Evolutionary conservation across 2,329 filamentous ascomycete genomes (phyloP), one percentile per base, ranked within the genome.

Genomic region (Diplodia mutila): DNA sequence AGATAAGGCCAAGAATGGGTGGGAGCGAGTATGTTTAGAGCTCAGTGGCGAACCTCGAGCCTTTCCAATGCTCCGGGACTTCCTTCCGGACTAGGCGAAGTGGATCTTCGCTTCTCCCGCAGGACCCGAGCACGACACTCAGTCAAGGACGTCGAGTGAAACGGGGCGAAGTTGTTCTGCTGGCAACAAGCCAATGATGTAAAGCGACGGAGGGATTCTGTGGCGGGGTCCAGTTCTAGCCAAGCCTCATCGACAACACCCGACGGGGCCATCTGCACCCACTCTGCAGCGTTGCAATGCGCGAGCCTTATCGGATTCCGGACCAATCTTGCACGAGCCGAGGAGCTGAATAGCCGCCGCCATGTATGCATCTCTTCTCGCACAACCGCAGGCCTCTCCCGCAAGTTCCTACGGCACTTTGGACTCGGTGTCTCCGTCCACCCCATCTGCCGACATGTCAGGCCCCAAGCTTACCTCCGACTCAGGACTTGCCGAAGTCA

Each of bases 331-430:
- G 23, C 16, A 5, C 4, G 29, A 46, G 34, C 34, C 51, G 37
- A 54, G 51, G 37, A 46, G 51, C 34, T 46, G 37, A 39, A 34
- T 18, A n/a, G 51, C 21, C 27, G 32, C 37, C 63, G 29, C 39
- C 51, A 65, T 54, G 63, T 23, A 18, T 27, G 18, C 49, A 27
- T 39, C 54, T 23, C 34, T 57, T 25, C 54, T 57, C 54, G 32
- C 48, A 42, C 49, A 27, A 27, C 11, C 61, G 8, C 27, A 27
- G 23, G 18, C 34, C 5, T 39, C 37, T 21, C 8, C 42, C 11
- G 42, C n/a, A 34, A 52, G 11, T n/a, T 65, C 61, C 8, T 65
- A 65, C 61, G 61, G 49, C 61, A 65, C 63, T 52, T 27, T 55
- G 49, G 37, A 48, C 27, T n/a, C 29, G 6, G 2, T 46, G 27